phyloP scores from a whole-genome alignment of 2,329 filamentous ascomycete species.

The Pseudogymnoascus sp. region DNA sequence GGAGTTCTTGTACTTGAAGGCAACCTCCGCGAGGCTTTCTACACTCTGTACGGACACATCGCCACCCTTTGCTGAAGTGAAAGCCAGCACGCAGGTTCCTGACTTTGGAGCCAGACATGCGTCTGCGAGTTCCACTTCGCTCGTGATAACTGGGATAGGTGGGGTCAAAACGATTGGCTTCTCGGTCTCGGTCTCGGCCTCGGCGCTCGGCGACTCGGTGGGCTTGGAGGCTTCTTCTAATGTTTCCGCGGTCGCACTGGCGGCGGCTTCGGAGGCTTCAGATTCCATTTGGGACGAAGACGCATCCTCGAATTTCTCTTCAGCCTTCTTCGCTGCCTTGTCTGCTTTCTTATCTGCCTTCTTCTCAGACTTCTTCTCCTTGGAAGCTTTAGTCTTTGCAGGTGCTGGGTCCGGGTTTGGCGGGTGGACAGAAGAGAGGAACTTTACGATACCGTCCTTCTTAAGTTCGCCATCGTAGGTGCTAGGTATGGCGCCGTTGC shows the following conservation, averaged over 20 bases:
- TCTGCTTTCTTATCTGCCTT: constrained; percentile 15
- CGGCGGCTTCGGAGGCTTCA: constrained; percentile 38
- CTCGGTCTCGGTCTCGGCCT: constrained; percentile 28
- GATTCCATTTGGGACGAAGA: constrained; percentile 43
- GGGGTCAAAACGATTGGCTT: constrained; percentile 43
- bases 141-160: constrained; percentile 57
- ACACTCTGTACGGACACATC: constrained; percentile 44
- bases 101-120: constrained; percentile 70
- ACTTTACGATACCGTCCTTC: constrained; percentile 72
- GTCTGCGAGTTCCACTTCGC: constrained; percentile 54
- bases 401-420: constrained; percentile 72
- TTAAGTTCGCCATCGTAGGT: constrained; percentile 77
- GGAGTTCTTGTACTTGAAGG: constrained; percentile 62
- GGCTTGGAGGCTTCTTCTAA: constrained; percentile 39
- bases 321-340: constrained; percentile 35
- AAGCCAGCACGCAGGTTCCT: constrained; percentile 72
- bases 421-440: constrained; percentile 68
- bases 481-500: constrained; percentile 55
- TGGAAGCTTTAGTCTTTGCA: constrained; percentile 34
- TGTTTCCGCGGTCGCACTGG: constrained; percentile 41
- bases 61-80: constrained; percentile 46
- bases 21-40: constrained; percentile 60
- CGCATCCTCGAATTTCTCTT: constrained; percentile 41
- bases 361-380: constrained; percentile 38
- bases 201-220: constrained; percentile 39